Percentiles rank a stretch among this genome's conserved stretches.
These are phyloP conservation scores for Amauroascus niger DNA, from an alignment of 2,329 filamentous ascomycete genomes.

Conservation along the genomic window DNA sequence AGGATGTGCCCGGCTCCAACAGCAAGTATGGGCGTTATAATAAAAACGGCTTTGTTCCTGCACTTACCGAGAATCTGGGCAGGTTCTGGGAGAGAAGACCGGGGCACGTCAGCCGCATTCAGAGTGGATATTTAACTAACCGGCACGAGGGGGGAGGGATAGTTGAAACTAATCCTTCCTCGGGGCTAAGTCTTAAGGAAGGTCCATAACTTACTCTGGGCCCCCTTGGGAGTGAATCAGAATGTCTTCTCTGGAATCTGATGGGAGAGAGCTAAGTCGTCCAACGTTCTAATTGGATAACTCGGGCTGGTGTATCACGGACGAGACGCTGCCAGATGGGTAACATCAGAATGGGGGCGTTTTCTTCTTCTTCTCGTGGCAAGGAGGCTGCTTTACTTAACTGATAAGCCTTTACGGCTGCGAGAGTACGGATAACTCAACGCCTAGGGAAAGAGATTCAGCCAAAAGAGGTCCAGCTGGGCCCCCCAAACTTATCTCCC, in stretches of 20 bases:
- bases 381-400: not conserved
- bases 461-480: not conserved
- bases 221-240: not conserved
- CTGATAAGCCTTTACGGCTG: not conserved
- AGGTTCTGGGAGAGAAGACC: not conserved
- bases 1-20: not conserved
- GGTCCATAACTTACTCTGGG: slow-evolving; percentile 1
- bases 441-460: not conserved
- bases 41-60: not conserved
- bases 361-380: not conserved
- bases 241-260: not conserved
- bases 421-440: not conserved
- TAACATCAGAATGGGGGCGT: not conserved
- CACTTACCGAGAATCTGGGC: slow-evolving; percentile 6
- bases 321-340: not conserved
- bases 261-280: not conserved
- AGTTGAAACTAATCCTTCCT: no score
- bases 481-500: no score
- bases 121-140: not conserved
- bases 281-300: slow-evolving; percentile 1
- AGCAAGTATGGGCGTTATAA: not conserved
- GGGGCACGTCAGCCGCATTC: slow-evolving; percentile 5
- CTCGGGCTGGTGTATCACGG: not conserved
- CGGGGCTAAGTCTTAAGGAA: no score
- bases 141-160: slow-evolving; percentile 1